phyloP scores from a whole-genome alignment of 176 grass and related monocot genomes.

The Phoenix roebelenii region DNA sequence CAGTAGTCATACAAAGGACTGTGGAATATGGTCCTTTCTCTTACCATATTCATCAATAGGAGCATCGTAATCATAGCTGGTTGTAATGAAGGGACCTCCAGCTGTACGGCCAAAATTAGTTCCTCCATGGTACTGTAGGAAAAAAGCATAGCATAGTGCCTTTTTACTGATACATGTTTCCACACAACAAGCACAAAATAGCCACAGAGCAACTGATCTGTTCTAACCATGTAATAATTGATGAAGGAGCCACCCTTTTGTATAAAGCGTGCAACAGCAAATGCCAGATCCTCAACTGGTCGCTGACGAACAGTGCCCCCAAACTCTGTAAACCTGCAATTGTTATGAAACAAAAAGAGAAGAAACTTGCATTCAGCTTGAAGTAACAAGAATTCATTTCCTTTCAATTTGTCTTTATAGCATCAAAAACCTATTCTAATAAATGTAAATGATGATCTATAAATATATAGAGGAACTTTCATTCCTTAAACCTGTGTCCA shows the following conservation, averaged over 20 bases:
- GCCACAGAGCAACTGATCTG: not conserved
- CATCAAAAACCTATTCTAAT: not conserved
- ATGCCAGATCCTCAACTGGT: constrained; percentile 87
- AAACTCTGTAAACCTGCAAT: constrained; percentile 90
- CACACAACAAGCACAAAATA: no score
- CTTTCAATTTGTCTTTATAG: not conserved
- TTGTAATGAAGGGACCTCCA: constrained; percentile 97
- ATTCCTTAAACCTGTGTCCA: not conserved
- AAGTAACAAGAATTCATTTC: no score
- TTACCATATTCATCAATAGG: constrained; percentile 99
- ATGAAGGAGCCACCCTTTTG: constrained; percentile 98
- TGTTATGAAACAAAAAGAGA: no score
- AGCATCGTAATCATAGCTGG: constrained; percentile 98
- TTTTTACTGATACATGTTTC: no score
- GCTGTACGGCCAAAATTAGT: constrained; percentile 96
- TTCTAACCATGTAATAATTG: constrained; percentile 94
- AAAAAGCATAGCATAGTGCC: not conserved
- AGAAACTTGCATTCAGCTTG: no score
- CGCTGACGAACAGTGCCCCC: constrained; percentile 84
- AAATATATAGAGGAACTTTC: no score
- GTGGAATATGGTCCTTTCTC: not conserved
- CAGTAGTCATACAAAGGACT: no score
- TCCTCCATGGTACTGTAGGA: constrained; percentile 87
- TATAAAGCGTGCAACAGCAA: constrained; percentile 78
- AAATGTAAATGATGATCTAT: no score